Base-by-base conservation (phyloP, 805 yeast species). In the Zygosaccharomyces bisporus region DNA sequence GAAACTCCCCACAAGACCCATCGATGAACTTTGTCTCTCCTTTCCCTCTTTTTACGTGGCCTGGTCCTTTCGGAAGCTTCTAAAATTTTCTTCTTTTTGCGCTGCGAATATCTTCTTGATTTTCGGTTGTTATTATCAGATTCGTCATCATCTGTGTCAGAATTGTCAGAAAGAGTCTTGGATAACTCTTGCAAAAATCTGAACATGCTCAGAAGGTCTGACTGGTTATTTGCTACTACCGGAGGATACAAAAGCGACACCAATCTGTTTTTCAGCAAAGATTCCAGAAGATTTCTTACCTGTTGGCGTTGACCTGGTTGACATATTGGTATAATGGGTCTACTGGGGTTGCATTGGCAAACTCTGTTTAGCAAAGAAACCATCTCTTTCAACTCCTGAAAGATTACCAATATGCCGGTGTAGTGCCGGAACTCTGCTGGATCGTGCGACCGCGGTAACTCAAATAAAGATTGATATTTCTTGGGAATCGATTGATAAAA, bases 1-100 rank as follows among this genome's bases (percentile, higher is more conserved):
- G 67, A 61, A 4, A 61, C 42, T 3, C 62, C 58, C 61, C 61
- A 58, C 9, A 55, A 24, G 16, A 50, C 43, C 55, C 60, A 52
- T 38, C 53, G 45, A 36, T 43, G 49, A 17, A 45, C 17, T 25
- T 35, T 41, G 19, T 45, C 46, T n/a, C 39, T 39, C 8, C 37
- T 42, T 20, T 19, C 21, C 13, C 30, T 41, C 30, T 39, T 37
- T 32, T 37, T 45, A 17, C 44, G 44, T 2, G 44, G 39, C 38
- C 39, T 45, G n/a, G 34, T 20, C 13, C 33, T 27, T 37, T 36
- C 13, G n/a, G 45, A 39, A 13, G 39, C 19, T 5, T 31, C 29
- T 12, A 37, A 16, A 31, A 19, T 18, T 29, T 40, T 45, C 43
- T 43, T 45, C 40, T 39, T 48, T 29, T 45, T 48, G 20, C 49